A percentile compares a stretch with the other conserved stretches of the same genome.
Conservation (phyloP, 345 rosid species). For the Combretum micranthum region DNA sequence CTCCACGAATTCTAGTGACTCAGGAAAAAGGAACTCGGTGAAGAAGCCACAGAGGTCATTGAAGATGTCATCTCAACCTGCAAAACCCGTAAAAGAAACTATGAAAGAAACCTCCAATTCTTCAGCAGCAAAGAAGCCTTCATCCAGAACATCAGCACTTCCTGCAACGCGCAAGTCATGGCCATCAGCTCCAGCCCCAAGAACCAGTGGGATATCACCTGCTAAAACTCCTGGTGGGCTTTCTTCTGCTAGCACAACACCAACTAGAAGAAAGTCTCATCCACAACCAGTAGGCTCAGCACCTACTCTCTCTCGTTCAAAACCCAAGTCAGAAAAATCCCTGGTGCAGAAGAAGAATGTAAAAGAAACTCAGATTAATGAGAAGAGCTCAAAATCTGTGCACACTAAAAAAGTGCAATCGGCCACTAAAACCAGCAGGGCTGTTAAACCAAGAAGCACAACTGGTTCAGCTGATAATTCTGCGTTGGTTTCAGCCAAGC, state of each 20-base stretch:
- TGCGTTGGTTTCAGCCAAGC: constrained; percentile 26
- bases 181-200: constrained; percentile 46
- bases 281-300: constrained; percentile 18
- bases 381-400: constrained; percentile 18
- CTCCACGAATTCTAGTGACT: constrained; percentile 23
- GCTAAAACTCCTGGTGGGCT: constrained; percentile 29
- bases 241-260: constrained; percentile 31
- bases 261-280: constrained; percentile 35
- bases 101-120: constrained; percentile 33
- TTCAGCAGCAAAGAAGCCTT: constrained; percentile 23
- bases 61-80: constrained; percentile 26
- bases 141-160: constrained; percentile 32
- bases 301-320: constrained; percentile 25
- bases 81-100: constrained; percentile 29
- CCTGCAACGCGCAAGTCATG: constrained; percentile 49
- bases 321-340: constrained; percentile 33
- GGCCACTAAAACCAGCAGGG: constrained; percentile 24
- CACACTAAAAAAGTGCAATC: constrained; percentile 28
- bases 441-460: constrained; percentile 23
- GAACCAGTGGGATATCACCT: constrained; percentile 28
- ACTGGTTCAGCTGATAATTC: constrained; percentile 26
- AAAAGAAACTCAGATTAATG: constrained; percentile 18
- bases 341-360: constrained; percentile 20
- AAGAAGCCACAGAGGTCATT: constrained; percentile 25
- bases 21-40: constrained; percentile 23